phyloP scores from a whole-genome alignment of 495 filamentous ascomycete genomes.

The Aspergillus asperescens region DNA sequence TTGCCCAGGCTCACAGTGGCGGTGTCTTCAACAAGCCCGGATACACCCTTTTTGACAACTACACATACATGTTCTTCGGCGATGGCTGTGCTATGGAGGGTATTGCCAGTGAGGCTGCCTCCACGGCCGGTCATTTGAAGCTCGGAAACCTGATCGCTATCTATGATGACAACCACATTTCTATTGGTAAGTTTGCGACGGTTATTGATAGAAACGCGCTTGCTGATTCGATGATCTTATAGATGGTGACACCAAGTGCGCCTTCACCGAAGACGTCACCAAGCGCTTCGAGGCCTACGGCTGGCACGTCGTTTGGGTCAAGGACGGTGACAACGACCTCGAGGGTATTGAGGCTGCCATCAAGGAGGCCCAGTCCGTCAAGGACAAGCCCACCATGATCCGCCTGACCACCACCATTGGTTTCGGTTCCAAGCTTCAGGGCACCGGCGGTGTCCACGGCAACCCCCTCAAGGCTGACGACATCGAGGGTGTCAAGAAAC shows the following conservation, averaged over 20 bases:
- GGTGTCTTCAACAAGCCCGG: conserved; percentile 96
- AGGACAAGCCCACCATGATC: conserved; percentile 94
- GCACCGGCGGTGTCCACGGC: conserved; percentile 93
- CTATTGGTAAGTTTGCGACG: conserved; percentile 56
- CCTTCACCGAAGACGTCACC: conserved; percentile 95
- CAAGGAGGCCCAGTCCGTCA: conserved; percentile 76
- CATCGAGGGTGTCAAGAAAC: conserved; percentile 80
- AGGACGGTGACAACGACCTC: conserved; percentile 87
- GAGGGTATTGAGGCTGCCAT: conserved; percentile 85
- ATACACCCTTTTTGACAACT: conserved; percentile 86
- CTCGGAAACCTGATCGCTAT: conserved; percentile 94
- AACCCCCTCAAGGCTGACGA: conserved; percentile 92
- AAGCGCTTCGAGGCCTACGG: conserved; percentile 97
- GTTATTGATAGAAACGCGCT: background rate
- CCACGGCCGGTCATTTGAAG: conserved; percentile 90
- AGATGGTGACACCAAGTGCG: conserved; percentile 91
- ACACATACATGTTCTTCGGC: conserved; percentile 95
- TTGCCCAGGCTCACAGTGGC: conserved; percentile 85
- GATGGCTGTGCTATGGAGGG: conserved; percentile 99
- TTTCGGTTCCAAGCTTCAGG: conserved; percentile 89
- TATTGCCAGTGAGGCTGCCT: conserved; percentile 88
- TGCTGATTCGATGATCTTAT: background rate
- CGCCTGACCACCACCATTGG: conserved; percentile 97
- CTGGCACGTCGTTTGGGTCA: conserved; percentile 86
- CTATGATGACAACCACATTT: conserved; percentile 99